phyloP scores from a whole-genome alignment of 257 asterid genomes.

The Schizonepeta tenuifolia region DNA sequence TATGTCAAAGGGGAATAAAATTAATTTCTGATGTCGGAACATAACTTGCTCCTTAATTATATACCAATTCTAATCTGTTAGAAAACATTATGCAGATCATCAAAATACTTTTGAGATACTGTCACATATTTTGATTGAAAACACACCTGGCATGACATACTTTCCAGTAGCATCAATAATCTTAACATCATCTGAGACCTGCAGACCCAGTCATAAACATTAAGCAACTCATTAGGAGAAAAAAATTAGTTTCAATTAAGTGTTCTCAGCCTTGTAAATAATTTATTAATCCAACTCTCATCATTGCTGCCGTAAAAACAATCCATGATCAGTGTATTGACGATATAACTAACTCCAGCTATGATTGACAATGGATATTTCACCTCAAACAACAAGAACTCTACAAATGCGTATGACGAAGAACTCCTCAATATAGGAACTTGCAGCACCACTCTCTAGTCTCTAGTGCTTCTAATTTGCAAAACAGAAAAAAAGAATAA shows the following conservation, averaged over 20 bases:
- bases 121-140: constrained; percentile 26
- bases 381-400: not conserved
- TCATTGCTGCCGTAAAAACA: constrained; percentile 10
- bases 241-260: not conserved
- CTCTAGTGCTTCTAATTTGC: not conserved
- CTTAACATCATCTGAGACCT: constrained; percentile 82
- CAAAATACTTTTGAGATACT: constrained; percentile 12
- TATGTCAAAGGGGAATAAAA: not conserved
- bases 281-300: constrained; percentile 5
- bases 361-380: not conserved
- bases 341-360: constrained; percentile 12
- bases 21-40: constrained; percentile 3
- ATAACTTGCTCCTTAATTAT: not conserved
- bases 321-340: not conserved
- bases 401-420: not conserved
- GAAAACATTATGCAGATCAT: not conserved
- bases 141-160: constrained; percentile 94
- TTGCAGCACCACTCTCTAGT: not conserved
- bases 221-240: too few species aligned
- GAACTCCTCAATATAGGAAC: not conserved
- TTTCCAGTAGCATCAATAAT: constrained; percentile 90
- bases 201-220: constrained; percentile 38
- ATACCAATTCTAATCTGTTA: not conserved
- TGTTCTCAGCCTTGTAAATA: not conserved
- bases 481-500: not conserved